These are phyloP conservation scores for Plasmodium sp. DNA, from an alignment of 169 alveolate species.

Conservation along the genomic window DNA sequence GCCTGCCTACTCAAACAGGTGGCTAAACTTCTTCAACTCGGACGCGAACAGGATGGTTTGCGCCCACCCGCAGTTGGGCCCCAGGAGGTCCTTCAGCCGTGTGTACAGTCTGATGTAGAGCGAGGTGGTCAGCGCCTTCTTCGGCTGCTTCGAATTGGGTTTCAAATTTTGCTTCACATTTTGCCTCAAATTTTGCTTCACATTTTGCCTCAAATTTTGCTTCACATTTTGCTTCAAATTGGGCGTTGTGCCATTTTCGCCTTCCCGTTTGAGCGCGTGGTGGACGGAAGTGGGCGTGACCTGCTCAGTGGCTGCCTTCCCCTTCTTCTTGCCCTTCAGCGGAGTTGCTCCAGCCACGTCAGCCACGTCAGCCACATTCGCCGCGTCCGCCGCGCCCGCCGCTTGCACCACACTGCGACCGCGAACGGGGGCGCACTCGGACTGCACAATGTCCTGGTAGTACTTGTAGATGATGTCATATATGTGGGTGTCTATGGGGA, in stretches of 20 bases:
- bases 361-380: background rate
- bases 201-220: background rate
- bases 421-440: background rate
- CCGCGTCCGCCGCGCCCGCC: background rate
- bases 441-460: conserved; percentile 27
- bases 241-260: background rate
- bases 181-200: background rate
- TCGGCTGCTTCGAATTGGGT: background rate
- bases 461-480: conserved; percentile 68
- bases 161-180: background rate
- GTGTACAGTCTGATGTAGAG: conserved; percentile 42
- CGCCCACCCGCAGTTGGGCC: conserved; percentile 76
- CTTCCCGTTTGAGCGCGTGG: background rate
- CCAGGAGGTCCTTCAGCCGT: conserved; percentile 33
- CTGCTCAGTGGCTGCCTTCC: background rate
- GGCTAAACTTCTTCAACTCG: conserved; percentile 41
- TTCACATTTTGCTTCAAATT: background rate
- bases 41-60: conserved; percentile 65
- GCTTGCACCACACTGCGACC: background rate
- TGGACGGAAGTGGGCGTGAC: background rate
- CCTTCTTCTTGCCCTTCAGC: background rate
- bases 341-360: background rate
- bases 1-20: conserved; percentile 12
- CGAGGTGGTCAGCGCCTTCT: conserved; percentile 38
- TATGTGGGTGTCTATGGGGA: conserved; percentile 95